Conservation (phyloP, 1,284 basidiomycete genomes). For the Volvariella surrecta region DNA sequence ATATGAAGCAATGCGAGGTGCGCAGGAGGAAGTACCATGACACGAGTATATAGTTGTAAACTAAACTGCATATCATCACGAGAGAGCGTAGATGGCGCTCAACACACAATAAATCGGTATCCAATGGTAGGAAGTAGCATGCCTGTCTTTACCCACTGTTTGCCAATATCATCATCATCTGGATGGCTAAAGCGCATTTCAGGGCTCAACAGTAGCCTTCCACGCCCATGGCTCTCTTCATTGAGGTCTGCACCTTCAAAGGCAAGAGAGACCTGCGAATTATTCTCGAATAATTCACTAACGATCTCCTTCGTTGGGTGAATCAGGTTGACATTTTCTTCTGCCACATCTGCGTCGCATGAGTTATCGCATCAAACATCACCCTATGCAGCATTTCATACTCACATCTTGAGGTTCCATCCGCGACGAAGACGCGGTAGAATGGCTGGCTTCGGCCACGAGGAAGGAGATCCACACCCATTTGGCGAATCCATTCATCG, state of each 20-base stretch:
- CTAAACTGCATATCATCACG: no score
- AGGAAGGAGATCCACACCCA: conserved; percentile 31
- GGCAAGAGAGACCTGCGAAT: conserved; percentile 16
- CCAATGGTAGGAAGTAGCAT: no score
- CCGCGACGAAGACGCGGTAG: conserved; percentile 32
- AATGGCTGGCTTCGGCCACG: conserved; percentile 43
- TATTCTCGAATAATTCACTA: conserved; percentile 12
- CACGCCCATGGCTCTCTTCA: conserved; percentile 6
- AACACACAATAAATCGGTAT: no score
- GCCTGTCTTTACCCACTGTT: conserved; percentile 12
- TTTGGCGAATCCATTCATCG: conserved; percentile 36
- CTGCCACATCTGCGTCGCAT: conserved; percentile 21
- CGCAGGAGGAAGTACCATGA: no score
- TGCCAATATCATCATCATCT: conserved; percentile 20
- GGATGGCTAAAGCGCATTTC: conserved; percentile 23
- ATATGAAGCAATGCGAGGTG: conserved; percentile 36
- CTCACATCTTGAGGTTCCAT: conserved; percentile 35
- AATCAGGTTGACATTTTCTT: conserved; percentile 22
- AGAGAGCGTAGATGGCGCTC: no score
- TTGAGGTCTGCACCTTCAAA: conserved; percentile 20
- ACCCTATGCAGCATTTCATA: not conserved
- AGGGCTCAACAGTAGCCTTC: conserved; percentile 23
- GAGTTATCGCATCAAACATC: conserved; percentile 7
- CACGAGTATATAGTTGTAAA: no score
- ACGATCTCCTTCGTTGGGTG: conserved; percentile 12